These are phyloP conservation scores for Venturia effusa DNA, from an alignment of 2,329 filamentous ascomycete species.

Conservation along the genomic window DNA sequence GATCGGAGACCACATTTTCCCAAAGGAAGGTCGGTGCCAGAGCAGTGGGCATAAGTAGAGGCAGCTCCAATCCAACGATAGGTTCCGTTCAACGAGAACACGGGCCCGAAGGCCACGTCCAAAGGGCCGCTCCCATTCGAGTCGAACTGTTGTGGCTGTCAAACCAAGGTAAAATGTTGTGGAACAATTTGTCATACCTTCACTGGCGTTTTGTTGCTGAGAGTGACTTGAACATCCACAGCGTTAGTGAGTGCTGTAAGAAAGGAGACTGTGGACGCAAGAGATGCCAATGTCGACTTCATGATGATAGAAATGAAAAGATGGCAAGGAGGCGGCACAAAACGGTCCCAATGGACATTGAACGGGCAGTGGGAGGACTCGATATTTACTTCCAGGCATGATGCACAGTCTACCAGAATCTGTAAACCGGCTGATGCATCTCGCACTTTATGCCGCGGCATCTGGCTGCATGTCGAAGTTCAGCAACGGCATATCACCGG, in stretches of 20 bases:
- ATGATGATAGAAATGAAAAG: neutral
- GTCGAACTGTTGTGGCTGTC: neutral
- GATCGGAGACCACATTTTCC: slow-evolving; percentile 8
- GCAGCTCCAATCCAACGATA: slow-evolving; percentile 8
- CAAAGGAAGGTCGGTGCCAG: neutral
- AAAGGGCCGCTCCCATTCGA: slow-evolving; percentile 7
- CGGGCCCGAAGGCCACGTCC: slow-evolving; percentile 5
- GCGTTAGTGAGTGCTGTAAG: neutral
- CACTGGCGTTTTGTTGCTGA: neutral
- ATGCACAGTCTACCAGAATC: neutral
- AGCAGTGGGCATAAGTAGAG: neutral
- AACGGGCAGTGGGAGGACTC: too few species aligned
- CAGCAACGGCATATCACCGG: neutral
- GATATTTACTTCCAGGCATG: neutral
- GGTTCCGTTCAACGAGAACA: slow-evolving; percentile 5
- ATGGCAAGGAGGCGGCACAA: too few species aligned
- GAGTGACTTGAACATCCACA: slow-evolving; percentile 7
- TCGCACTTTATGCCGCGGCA: neutral
- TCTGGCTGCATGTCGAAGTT: neutral
- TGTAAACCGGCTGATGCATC: neutral
- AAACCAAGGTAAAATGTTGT: neutral
- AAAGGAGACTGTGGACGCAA: neutral
- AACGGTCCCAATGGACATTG: too few species aligned
- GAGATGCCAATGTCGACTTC: neutral
- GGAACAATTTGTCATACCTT: neutral